Percentiles rank a stretch among this genome's conserved stretches.
phyloP scores from a whole-genome alignment of 116 monocot species.

The Dioscorea cayenensis region DNA sequence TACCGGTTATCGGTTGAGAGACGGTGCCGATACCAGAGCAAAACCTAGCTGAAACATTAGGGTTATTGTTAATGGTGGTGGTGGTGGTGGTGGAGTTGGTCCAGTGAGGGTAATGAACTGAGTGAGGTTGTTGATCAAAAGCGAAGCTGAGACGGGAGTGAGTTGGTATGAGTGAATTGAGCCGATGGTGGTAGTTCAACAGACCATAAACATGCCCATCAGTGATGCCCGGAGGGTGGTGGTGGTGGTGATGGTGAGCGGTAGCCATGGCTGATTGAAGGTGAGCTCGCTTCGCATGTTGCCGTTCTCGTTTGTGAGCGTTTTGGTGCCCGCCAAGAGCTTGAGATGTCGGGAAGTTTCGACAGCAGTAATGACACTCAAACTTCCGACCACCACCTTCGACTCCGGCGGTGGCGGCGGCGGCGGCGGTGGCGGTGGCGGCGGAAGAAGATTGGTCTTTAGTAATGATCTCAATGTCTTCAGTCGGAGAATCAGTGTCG shows the following conservation, averaged over 20 bases:
- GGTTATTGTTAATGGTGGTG: neutral
- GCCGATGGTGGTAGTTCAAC: constrained; percentile 46
- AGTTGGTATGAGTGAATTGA: constrained; percentile 12
- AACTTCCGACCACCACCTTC: constrained; percentile 38
- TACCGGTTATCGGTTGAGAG: constrained; percentile 60
- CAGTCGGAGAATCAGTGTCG: constrained; percentile 5
- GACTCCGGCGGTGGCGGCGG: neutral
- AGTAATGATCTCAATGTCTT: neutral
- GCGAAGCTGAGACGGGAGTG: constrained; percentile 12
- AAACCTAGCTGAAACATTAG: constrained; percentile 6
- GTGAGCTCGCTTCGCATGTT: constrained; percentile 69
- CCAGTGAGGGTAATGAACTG: constrained; percentile 42
- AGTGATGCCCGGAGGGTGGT: constrained; percentile 10
- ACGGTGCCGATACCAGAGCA: constrained; percentile 28
- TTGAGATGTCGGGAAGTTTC: constrained; percentile 72
- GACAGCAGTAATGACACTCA: constrained; percentile 88
- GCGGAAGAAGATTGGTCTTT: neutral
- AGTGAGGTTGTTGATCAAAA: constrained; percentile 17
- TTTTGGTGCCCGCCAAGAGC: constrained; percentile 85
- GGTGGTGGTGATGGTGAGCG: constrained; percentile 28
- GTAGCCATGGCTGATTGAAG: constrained; percentile 39
- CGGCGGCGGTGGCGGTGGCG: neutral
- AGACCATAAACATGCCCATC: constrained; percentile 32
- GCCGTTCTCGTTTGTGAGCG: constrained; percentile 84
- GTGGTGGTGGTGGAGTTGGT: neutral